Evolutionary conservation across 1,139 yeast genomes (phyloP), one percentile per base, ranked within the genome.

Genomic region (Magnusiomyces magnusii): DNA sequence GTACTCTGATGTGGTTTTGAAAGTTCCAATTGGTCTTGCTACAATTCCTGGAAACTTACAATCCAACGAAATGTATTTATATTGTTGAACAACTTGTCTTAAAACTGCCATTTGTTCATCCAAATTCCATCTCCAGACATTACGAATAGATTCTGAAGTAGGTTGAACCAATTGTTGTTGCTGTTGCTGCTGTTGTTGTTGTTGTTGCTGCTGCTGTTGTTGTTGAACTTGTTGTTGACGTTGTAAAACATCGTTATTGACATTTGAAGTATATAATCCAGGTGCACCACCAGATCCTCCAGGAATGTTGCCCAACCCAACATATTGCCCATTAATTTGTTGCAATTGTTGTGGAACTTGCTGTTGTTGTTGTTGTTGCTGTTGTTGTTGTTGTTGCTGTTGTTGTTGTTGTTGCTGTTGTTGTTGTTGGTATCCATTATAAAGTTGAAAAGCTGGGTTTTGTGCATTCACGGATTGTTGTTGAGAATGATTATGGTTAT

Each of bases 21-120:
- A 93, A 13, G 91, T 84, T n/a, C 99, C 99, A 62, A 93, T 89
- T 15, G 99, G 99, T 65, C 99, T 81, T 1, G 97, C 97, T 28
- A 93, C 88, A 41, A 95, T 89, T 0, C 99, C 99, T 0, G 97
- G 97, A 69, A 93, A 91, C 72, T 93, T 97, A 61, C 95, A 92
- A 67, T 92, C 85, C 59, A 76, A 68, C 1, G 96, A 84, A 24
- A 91, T 82, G 68, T 81, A 82, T 58, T 86, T 83, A 67, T 86
- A 87, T 62, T 83, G 82, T 61, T 83, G 86, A 51, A 87, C 80
- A 58, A 90, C 79, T 59, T 83, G 82, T 63, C 97, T 81, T 62
- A 92, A 81, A 19, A 83, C 75, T 59, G 83, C 83, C 77, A 93
- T 86, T 70, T 92, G 97, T 62, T 82, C 83, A 67, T 89, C 91